Conservation (phyloP, 2,329 filamentous ascomycete genomes). For the Eutypa lata region DNA sequence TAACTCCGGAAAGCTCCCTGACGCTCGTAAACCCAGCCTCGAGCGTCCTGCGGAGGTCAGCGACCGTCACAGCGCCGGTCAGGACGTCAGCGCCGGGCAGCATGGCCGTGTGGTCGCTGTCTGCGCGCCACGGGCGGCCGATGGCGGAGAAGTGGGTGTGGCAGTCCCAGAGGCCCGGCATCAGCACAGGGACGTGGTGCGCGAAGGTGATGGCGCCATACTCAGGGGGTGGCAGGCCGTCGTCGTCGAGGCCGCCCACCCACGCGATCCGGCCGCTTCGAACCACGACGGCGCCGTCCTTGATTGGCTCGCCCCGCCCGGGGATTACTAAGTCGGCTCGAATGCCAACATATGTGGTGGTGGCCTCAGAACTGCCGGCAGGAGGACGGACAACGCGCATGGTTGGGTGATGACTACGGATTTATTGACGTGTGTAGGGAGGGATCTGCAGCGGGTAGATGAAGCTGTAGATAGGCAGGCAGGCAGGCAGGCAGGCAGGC, state of each 20-base stretch:
- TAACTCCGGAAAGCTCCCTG: conserved; percentile 42
- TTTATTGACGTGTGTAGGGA: no score
- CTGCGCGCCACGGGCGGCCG: conserved; percentile 15
- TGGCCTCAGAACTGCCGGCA: neutral
- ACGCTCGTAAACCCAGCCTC: conserved; percentile 49
- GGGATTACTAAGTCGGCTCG: conserved; percentile 41
- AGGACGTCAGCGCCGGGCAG: conserved; percentile 24
- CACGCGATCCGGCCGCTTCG: conserved; percentile 33
- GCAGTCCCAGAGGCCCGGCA: conserved; percentile 53
- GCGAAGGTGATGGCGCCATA: conserved; percentile 27
- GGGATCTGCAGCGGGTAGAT: no score
- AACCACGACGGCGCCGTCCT: conserved; percentile 36
- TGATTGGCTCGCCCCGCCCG: conserved; percentile 40
- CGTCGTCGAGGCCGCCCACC: conserved; percentile 30
- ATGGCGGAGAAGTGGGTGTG: conserved; percentile 46
- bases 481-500: no score
- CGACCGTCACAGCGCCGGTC: conserved; percentile 38
- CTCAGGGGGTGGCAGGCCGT: conserved; percentile 30
- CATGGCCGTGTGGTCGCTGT: conserved; percentile 18
- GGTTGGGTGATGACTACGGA: no score
- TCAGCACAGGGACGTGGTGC: conserved; percentile 37
- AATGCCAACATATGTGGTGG: conserved; percentile 12
- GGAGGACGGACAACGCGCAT: neutral
- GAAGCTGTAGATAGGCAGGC: no score
- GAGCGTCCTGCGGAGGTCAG: conserved; percentile 38